A percentile compares a stretch with the other conserved stretches of the same genome.
These are phyloP conservation scores for Verbena officinalis DNA, from an alignment of 257 asterid species.

Conservation along the genomic window DNA sequence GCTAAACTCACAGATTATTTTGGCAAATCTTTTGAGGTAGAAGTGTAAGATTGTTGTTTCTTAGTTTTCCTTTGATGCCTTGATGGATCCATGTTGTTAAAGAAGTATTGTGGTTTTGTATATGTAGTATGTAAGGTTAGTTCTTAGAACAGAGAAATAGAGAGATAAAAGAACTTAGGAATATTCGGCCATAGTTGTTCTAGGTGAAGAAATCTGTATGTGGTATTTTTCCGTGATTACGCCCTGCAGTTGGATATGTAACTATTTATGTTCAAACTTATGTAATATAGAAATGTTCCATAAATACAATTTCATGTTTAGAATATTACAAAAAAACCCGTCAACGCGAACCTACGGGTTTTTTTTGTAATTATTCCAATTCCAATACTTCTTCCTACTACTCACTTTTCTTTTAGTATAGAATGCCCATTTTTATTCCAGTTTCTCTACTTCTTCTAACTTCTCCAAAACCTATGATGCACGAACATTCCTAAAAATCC, in stretches of 20 bases:
- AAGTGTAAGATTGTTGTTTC: neutral
- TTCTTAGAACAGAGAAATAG: neutral
- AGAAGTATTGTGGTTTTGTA: neutral
- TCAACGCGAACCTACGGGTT: too few species aligned
- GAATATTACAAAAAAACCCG: too few species aligned
- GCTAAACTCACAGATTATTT: neutral
- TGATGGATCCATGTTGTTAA: neutral
- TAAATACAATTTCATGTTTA: too few species aligned
- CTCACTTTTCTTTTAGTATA: too few species aligned
- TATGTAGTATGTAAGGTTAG: conserved; percentile 3
- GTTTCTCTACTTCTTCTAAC: too few species aligned
- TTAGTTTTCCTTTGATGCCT: neutral
- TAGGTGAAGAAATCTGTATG: neutral
- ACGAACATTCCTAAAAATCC: too few species aligned
- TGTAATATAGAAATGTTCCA: too few species aligned
- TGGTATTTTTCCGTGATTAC: neutral
- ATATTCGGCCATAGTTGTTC: neutral
- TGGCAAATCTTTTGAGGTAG: neutral
- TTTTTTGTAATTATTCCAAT: too few species aligned
- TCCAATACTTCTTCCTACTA: too few species aligned
- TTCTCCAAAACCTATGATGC: too few species aligned
- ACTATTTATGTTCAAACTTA: neutral
- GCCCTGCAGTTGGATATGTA: neutral
- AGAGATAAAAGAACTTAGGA: neutral
- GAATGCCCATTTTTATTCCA: too few species aligned